Base-by-base conservation (phyloP, 768 basidiomycete species). In the Trametes cinnabarina region DNA sequence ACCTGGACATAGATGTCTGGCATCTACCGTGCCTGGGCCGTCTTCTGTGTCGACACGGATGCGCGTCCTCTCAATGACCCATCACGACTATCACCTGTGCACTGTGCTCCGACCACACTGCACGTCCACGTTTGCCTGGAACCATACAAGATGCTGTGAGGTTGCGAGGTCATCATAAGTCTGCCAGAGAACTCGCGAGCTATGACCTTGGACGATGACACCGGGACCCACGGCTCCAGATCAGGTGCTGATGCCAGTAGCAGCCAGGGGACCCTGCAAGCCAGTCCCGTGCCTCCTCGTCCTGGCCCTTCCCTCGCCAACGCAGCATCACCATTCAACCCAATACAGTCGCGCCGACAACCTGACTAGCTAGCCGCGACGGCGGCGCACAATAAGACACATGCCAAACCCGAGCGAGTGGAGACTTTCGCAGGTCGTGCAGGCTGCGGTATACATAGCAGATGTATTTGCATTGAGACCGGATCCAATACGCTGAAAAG, bases 241-340 rank as follows among this genome's bases (percentile, higher is more conserved):
- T 25, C 46, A 47, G 46, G 9, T 55, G 54, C 54, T 48, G 54
- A 55, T 55, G 54, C 35, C 30, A 32, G 30, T 32, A n/a, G n/a
- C 2, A 32, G 12, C 12, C 2, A 46, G 54, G 40, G 47, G 46
- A 37, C 26, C 17, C 14, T 26, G 3, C 46, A 32, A 32, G 30
- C 35, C 15, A 37, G 37, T 47, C 54, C 39, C 54, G 54, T 55
- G 54, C 26, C 54, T 28, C 10, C 30, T 17, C 22, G 10, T 25
- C 9, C 9, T 23, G 35, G 35, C 44, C 23, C n/a, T 19, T 43
- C 28, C 19, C 42, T 42, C 23, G 5, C 25, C 42, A 34, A 4
- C 32, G 44, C 9, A 55, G n/a, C n/a, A n/a, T n/a, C n/a, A n/a
- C n/a, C n/a, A 32, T 32, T 32, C 30, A 32, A 32, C 12, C 30